Conservation (phyloP, 2,329 filamentous ascomycete genomes). For the Xylariaceae sp. region DNA sequence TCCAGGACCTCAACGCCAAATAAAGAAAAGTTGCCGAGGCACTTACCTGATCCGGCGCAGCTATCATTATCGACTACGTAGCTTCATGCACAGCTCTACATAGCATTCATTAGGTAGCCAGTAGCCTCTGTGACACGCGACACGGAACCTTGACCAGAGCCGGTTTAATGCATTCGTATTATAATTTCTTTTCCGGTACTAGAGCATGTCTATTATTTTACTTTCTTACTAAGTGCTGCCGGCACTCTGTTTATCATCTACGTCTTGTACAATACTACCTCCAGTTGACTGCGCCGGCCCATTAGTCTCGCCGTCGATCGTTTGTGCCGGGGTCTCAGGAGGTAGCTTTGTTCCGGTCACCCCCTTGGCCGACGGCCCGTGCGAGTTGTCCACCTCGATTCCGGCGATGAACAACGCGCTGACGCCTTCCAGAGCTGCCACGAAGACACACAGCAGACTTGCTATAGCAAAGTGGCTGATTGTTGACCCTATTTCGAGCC, state of each 20-base stretch:
- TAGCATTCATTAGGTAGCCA: not conserved
- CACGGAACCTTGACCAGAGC: too few species aligned
- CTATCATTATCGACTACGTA: not conserved
- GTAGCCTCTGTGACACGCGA: too few species aligned
- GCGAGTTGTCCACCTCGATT: constrained; percentile 60
- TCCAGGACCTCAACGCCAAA: not conserved
- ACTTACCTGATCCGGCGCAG: constrained; percentile 6
- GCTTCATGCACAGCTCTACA: not conserved
- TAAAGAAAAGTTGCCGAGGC: constrained; percentile 13
- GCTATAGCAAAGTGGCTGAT: constrained; percentile 96
- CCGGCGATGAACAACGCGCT: constrained; percentile 83
- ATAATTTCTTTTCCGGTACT: too few species aligned
- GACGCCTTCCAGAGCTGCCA: constrained; percentile 81
- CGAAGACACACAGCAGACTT: constrained; percentile 86
- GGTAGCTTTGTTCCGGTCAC: constrained; percentile 13
- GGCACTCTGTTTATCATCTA: not conserved
- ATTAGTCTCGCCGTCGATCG: constrained; percentile 13
- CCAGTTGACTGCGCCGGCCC: too few species aligned
- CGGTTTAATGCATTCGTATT: too few species aligned
- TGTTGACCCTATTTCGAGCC: constrained; percentile 96
- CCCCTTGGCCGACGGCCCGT: constrained; percentile 9
- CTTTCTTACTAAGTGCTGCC: not conserved
- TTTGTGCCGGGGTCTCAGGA: not conserved
- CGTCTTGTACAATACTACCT: too few species aligned
- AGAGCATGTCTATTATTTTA: not conserved